These are phyloP conservation scores for Melanogaster broomeanus DNA, from an alignment of 768 basidiomycete species.

Conservation along the genomic window DNA sequence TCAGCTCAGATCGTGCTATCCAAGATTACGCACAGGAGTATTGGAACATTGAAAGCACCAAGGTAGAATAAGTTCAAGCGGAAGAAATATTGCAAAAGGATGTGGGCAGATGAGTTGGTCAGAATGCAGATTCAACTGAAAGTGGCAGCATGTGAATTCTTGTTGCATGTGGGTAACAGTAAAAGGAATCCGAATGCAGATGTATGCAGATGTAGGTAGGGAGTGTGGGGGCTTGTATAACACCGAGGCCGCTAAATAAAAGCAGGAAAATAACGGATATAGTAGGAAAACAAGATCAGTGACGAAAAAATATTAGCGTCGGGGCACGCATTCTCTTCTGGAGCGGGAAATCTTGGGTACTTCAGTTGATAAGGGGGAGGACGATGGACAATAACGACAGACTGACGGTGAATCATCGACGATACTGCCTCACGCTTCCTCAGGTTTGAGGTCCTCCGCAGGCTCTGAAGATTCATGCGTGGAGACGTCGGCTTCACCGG, in stretches of 20 bases:
- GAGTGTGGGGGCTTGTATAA: neutral
- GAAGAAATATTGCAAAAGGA: neutral
- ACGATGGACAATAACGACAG: neutral
- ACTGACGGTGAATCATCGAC: neutral
- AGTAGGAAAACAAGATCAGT: neutral
- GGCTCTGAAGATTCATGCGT: neutral
- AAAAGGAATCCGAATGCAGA: conserved; percentile 1
- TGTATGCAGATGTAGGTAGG: neutral
- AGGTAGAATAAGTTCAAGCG: conserved; percentile 22
- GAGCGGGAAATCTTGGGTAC: neutral
- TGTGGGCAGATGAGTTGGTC: conserved; percentile 1
- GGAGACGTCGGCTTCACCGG: neutral
- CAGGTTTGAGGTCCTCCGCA: neutral
- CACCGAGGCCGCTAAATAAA: neutral
- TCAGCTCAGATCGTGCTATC: conserved; percentile 93
- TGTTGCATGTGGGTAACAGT: neutral
- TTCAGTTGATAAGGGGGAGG: neutral
- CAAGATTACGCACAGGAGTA: conserved; percentile 89
- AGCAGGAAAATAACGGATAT: neutral
- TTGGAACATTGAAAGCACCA: conserved; percentile 69
- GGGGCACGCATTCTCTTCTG: neutral
- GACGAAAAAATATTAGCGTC: neutral
- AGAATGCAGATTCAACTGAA: conserved; percentile 12
- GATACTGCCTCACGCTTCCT: neutral
- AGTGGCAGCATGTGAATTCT: conserved; percentile 8